phyloP scores from a whole-genome alignment of 805 yeast genomes.

The Candida patagonica region DNA sequence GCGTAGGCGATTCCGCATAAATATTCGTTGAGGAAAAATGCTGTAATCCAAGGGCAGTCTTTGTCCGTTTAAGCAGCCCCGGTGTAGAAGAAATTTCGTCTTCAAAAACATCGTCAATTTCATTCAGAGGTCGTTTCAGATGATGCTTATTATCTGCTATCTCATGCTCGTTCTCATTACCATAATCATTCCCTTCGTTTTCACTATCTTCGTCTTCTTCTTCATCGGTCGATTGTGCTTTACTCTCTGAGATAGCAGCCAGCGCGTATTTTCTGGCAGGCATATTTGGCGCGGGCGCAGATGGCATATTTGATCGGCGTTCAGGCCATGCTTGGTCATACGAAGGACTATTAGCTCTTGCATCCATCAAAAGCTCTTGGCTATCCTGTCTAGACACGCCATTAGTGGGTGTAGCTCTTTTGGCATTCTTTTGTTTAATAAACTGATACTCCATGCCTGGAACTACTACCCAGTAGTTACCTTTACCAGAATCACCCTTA shows the following conservation, averaged over 20 bases:
- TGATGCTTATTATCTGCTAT: not conserved
- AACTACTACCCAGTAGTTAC: constrained; percentile 89
- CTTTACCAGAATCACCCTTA: constrained; percentile 45
- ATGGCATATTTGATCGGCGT: no score
- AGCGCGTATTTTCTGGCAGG: not conserved
- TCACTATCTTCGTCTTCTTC: constrained; percentile 10
- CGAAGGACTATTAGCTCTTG: no score
- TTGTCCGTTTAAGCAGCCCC: constrained; percentile 14
- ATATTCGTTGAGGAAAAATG: constrained; percentile 15
- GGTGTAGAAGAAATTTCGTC: constrained; percentile 2
- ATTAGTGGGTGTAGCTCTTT: no score
- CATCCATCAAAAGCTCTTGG: no score
- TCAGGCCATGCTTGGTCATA: no score
- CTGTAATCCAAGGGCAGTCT: constrained; percentile 21
- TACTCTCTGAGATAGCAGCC: not conserved
- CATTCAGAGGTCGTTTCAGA: not conserved
- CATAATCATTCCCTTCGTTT: constrained; percentile 7
- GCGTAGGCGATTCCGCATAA: constrained; percentile 12
- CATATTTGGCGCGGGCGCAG: not conserved
- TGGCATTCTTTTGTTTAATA: constrained; percentile 30
- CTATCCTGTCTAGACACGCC: no score
- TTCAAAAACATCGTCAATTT: not conserved
- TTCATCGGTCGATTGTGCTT: constrained; percentile 13
- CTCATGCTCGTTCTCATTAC: not conserved
- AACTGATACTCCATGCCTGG: constrained; percentile 78